These are phyloP conservation scores for Suillus hirtellus DNA, from an alignment of 768 basidiomycete species.

Conservation along the genomic window DNA sequence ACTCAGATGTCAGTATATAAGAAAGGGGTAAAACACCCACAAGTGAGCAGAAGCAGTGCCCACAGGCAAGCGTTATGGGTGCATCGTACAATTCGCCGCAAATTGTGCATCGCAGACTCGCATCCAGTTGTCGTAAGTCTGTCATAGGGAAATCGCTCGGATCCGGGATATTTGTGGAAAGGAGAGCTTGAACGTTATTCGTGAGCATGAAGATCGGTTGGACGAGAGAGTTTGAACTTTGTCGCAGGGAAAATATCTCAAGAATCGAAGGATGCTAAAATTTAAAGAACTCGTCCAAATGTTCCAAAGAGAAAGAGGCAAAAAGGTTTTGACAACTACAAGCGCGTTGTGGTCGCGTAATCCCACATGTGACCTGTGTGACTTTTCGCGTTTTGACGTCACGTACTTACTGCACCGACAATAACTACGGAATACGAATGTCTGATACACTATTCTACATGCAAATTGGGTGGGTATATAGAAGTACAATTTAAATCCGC, in stretches of 20 bases:
- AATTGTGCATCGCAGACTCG: slow-evolving; percentile 69
- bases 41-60: slow-evolving; percentile 80
- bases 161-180: slow-evolving; percentile 48
- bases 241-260: neutral
- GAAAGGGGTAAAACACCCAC: slow-evolving; percentile 39
- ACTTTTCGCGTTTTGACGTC: slow-evolving; percentile 16
- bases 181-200: slow-evolving; percentile 31
- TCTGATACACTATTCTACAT: slow-evolving; percentile 24
- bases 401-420: neutral
- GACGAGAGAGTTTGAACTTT: slow-evolving; percentile 5
- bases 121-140: slow-evolving; percentile 63
- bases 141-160: slow-evolving; percentile 70
- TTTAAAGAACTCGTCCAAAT: neutral
- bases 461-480: slow-evolving; percentile 16
- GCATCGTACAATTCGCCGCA: slow-evolving; percentile 74
- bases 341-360: slow-evolving; percentile 26
- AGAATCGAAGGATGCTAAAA: neutral
- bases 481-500: slow-evolving; percentile 11
- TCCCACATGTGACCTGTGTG: slow-evolving; percentile 18
- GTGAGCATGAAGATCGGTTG: slow-evolving; percentile 21
- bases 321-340: neutral
- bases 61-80: slow-evolving; percentile 73
- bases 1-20: slow-evolving; percentile 13
- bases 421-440: slow-evolving; percentile 11
- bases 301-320: slow-evolving; percentile 7